phyloP scores from a whole-genome alignment of 768 basidiomycete species.

The Cubamyces lactineus region DNA sequence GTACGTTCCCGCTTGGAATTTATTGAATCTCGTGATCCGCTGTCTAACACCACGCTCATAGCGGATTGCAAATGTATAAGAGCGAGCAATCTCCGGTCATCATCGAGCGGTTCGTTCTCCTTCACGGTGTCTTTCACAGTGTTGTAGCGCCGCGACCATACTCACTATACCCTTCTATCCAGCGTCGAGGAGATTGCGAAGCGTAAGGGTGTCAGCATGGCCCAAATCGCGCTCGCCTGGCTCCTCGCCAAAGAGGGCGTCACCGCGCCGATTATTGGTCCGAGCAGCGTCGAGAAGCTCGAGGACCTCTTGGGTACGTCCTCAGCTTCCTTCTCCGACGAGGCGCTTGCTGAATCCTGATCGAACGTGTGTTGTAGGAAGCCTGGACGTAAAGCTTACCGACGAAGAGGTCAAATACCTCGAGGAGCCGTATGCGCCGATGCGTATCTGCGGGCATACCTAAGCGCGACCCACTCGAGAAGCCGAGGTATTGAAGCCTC shows the following conservation, averaged over 20 bases:
- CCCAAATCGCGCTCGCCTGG: constrained; percentile 41
- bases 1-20: constrained; percentile 16
- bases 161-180: neutral
- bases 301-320: constrained; percentile 41
- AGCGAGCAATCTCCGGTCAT: neutral
- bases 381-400: constrained; percentile 5
- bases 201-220: constrained; percentile 44
- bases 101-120: neutral
- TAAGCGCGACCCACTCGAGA: neutral
- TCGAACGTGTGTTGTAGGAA: constrained; percentile 1
- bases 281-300: constrained; percentile 42
- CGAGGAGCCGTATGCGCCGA: constrained; percentile 50
- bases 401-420: constrained; percentile 60
- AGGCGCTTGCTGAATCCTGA: no score
- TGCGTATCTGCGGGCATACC: neutral
- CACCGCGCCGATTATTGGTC: constrained; percentile 48
- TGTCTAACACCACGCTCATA: neutral
- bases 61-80: neutral
- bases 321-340: neutral
- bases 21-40: neutral
- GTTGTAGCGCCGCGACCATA: no score
- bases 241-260: constrained; percentile 36
- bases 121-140: neutral
- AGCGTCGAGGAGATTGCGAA: constrained; percentile 44
- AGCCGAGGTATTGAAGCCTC: no score